phyloP scores from a whole-genome alignment of 2,329 filamentous ascomycete genomes.

The Fonsecaea nubica region DNA sequence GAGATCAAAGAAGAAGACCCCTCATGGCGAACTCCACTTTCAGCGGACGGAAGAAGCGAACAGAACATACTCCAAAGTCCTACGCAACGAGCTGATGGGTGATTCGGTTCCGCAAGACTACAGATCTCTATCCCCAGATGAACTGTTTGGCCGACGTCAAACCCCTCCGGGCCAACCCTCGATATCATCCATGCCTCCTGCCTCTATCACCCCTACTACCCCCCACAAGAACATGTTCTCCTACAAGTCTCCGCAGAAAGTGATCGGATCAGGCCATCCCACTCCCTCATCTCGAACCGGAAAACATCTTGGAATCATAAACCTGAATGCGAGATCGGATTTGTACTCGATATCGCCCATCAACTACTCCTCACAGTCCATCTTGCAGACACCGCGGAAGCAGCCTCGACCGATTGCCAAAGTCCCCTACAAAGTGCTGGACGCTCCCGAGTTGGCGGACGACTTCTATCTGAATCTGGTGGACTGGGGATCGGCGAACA shows the following conservation, averaged over 20 bases:
- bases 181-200: conserved; percentile 69
- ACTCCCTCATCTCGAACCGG: conserved; percentile 90
- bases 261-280: conserved; percentile 75
- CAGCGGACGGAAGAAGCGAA: conserved; percentile 94
- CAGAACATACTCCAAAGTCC: conserved; percentile 82
- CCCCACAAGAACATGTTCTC: conserved; percentile 97
- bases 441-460: conserved; percentile 93
- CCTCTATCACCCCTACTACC: conserved; percentile 83
- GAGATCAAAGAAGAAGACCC: conserved; percentile 80
- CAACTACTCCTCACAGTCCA: conserved; percentile 87
- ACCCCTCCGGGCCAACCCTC: conserved; percentile 76
- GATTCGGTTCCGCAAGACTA: conserved; percentile 84
- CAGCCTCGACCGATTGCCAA: conserved; percentile 91
- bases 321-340: conserved; percentile 86
- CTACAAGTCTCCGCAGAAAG: conserved; percentile 77
- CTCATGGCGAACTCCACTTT: conserved; percentile 89
- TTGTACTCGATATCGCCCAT: conserved; percentile 96
- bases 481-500: conserved; percentile 95
- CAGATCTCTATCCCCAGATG: conserved; percentile 37
- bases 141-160: conserved; percentile 66
- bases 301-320: conserved; percentile 72
- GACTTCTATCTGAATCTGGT: conserved; percentile 98
- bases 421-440: conserved; percentile 95
- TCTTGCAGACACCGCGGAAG: conserved; percentile 87
- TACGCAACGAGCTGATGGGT: conserved; percentile 93